Evolutionary conservation across 306 rosid genomes (phyloP), one percentile per base, ranked within the genome.

Genomic region (Hippophae tibetana): DNA sequence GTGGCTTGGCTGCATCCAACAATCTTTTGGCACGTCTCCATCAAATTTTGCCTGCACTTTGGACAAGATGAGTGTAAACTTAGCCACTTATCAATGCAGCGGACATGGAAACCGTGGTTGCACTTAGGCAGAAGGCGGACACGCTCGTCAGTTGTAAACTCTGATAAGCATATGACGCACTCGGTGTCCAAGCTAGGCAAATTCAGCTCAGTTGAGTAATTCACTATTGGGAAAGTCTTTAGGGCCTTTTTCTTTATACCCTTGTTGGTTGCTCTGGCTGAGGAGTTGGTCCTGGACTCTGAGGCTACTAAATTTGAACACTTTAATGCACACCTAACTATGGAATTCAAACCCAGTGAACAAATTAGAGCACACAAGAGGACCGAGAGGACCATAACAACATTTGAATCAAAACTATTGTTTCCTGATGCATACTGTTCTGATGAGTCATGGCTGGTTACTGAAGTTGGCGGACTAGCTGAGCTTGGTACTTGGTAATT

Each of bases 331-430:
- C 97, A 93, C 64, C 92, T 72, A 41, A 86, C 79, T 67, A 93
- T 78, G 69, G 97, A 84, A 75, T 93, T 93, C 25, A 93, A 59
- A 1, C 95, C 93, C 10, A 93, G 73, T 0, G 99, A 93, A 65
- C 95, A 88, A 5, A 93, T 80, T 0, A 93, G 78, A 11, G 99
- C 97, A 55, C 94, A 93, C 7, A 93, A 27, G 51, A 93, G 84
- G 62, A 93, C 94, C 14, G 94, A 88, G 50, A 93, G 97, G 47
- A 93, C 99, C 99, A 93, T 86, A 0, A 93, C 86, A 18, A 93
- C 90, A 46, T 88, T 93, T 4, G 95, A 83, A 67, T 93, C 94
- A 27, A 93, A 84, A 62, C 75, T 76, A n/a, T 68, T 86, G 57
- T 81, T 18, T 18, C 23, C 84, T 1, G 77, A 75, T 0, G 76